phyloP scores from a whole-genome alignment of 2,329 filamentous ascomycete species.

The Xylaria hypoxylon region DNA sequence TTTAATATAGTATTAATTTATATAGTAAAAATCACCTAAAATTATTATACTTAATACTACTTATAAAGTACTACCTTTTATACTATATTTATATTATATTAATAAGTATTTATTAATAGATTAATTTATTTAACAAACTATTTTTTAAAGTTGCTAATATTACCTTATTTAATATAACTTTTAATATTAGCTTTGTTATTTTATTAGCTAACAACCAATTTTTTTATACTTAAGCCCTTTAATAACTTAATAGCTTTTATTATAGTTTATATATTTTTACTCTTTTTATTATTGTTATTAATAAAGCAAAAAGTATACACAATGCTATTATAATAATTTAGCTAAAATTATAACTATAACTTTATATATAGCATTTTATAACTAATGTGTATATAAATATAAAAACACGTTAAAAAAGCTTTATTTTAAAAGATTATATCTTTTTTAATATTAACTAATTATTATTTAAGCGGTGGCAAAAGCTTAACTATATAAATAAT shows the following conservation, averaged over 20 bases:
- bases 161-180: constrained; percentile 15
- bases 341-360: background rate
- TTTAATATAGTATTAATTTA: background rate
- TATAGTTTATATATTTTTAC: background rate
- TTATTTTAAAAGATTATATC: background rate
- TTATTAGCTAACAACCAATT: background rate
- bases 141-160: no score
- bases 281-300: background rate
- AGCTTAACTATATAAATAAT: constrained; percentile 13
- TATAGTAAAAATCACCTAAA: constrained; percentile 1
- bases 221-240: background rate
- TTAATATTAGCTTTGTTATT: constrained; percentile 20
- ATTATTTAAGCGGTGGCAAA: background rate
- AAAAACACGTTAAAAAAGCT: background rate
- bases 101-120: constrained; percentile 8
- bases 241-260: background rate
- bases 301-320: background rate
- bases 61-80: constrained; percentile 17
- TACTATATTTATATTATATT: background rate
- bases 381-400: constrained; percentile 3
- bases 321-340: background rate
- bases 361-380: constrained; percentile 25
- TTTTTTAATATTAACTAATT: background rate
- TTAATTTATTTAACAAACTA: constrained; percentile 15
- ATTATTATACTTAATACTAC: constrained; percentile 14